phyloP scores from a whole-genome alignment of 352 stramenopile genomes.

The Pythium guiyangense region DNA sequence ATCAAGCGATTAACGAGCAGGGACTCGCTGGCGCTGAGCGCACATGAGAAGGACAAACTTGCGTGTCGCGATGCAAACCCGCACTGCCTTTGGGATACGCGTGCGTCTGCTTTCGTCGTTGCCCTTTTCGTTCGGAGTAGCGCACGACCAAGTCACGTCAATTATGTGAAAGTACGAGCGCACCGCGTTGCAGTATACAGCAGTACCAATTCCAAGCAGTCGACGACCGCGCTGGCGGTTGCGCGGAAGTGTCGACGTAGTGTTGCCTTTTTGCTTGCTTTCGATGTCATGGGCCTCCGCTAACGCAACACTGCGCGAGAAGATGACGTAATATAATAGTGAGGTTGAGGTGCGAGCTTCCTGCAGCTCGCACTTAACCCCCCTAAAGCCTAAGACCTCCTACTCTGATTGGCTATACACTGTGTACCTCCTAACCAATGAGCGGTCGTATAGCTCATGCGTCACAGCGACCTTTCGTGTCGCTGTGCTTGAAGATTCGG shows the following conservation, averaged over 20 bases:
- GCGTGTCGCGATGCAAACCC: neutral
- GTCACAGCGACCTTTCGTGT: too few relatives aligned
- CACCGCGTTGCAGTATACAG: neutral
- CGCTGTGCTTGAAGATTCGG: too few relatives aligned
- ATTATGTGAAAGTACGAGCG: neutral
- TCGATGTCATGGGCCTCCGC: neutral
- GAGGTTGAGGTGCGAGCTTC: too few relatives aligned
- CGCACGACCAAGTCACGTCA: neutral
- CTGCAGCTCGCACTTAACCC: too few relatives aligned
- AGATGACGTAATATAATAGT: too few relatives aligned
- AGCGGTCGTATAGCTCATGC: too few relatives aligned
- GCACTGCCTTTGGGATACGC: neutral
- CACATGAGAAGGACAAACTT: neutral
- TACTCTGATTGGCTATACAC: too few relatives aligned
- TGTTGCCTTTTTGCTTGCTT: neutral
- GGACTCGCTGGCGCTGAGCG: neutral
- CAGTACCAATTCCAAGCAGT: neutral
- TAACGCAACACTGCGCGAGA: too few relatives aligned
- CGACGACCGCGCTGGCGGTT: neutral
- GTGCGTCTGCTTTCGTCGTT: neutral
- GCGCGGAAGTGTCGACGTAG: neutral
- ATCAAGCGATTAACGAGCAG: neutral
- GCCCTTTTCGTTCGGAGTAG: neutral
- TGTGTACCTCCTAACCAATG: too few relatives aligned
- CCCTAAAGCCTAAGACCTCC: too few relatives aligned